These are phyloP conservation scores for Trametes cinnabarina DNA, from an alignment of 768 basidiomycete genomes.

Conservation along the genomic window DNA sequence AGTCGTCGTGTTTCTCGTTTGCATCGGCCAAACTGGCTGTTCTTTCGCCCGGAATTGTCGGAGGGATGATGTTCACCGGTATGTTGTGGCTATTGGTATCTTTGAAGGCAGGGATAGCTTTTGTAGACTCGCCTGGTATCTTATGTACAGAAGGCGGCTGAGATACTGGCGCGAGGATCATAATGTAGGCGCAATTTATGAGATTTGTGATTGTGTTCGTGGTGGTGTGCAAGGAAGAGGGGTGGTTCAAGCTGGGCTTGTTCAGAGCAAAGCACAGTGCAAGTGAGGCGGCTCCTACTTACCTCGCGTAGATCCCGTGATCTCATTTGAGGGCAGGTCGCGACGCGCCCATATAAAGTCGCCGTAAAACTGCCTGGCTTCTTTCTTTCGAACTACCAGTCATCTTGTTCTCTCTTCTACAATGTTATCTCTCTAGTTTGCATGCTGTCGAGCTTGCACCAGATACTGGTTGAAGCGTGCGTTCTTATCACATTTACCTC, in stretches of 20 bases:
- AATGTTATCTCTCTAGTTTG: too few relatives aligned
- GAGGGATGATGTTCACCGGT: not conserved
- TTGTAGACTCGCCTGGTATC: not conserved
- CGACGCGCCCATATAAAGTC: not conserved
- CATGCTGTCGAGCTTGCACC: too few relatives aligned
- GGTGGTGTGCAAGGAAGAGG: not conserved
- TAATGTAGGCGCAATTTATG: not conserved
- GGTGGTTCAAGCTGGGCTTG: not conserved
- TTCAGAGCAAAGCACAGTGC: not conserved
- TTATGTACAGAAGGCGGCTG: constrained; percentile 3
- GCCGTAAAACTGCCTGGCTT: too few relatives aligned
- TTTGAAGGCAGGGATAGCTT: not conserved
- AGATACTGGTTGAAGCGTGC: too few relatives aligned
- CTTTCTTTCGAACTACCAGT: not conserved
- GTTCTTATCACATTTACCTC: too few relatives aligned
- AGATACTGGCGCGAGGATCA: constrained; percentile 9
- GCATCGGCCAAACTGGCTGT: constrained; percentile 1
- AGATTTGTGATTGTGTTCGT: not conserved
- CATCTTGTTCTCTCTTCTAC: too few relatives aligned
- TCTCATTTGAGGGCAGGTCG: constrained; percentile 11
- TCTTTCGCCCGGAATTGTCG: not conserved
- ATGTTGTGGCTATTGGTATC: constrained; percentile 7
- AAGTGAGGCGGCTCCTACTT: not conserved
- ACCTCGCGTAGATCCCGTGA: constrained; percentile 4
- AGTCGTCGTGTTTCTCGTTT: not conserved